Percentiles rank a stretch among this genome's conserved stretches.
These are phyloP conservation scores for Curvularia sp. DNA, from an alignment of 2,329 filamentous ascomycete species.

Conservation along the genomic window DNA sequence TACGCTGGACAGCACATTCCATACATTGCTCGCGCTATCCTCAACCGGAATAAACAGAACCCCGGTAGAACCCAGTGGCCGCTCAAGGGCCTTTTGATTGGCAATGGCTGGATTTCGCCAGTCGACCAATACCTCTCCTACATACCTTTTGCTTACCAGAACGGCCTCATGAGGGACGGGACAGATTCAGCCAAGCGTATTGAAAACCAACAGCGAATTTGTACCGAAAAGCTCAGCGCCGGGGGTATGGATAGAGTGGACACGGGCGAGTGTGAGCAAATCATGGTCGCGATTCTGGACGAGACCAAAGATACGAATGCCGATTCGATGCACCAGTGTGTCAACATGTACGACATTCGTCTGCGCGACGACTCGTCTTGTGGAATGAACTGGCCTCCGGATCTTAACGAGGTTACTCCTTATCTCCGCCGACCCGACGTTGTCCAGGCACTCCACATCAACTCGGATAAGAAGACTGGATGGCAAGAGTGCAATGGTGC, in stretches of 20 bases:
- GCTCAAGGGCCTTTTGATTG: slow-evolving; percentile 85
- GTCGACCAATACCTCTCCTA: slow-evolving; percentile 89
- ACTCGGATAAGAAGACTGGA: slow-evolving; percentile 79
- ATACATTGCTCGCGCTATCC: slow-evolving; percentile 90
- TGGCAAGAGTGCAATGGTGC: slow-evolving; percentile 90
- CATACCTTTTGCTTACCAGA: slow-evolving; percentile 79
- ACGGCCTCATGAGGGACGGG: slow-evolving; percentile 72
- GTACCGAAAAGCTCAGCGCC: slow-evolving; percentile 66
- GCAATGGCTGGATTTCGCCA: slow-evolving; percentile 97
- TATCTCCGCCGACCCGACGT: slow-evolving; percentile 89
- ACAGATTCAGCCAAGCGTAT: slow-evolving; percentile 69
- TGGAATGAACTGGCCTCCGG: slow-evolving; percentile 98
- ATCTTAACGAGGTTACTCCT: slow-evolving; percentile 76
- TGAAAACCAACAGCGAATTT: slow-evolving; percentile 72
- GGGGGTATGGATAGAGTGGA: slow-evolving; percentile 70
- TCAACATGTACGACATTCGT: slow-evolving; percentile 98
- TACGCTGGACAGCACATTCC: slow-evolving; percentile 97
- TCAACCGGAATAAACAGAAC: slow-evolving; percentile 76
- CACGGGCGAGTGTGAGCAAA: slow-evolving; percentile 72
- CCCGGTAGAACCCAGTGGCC: slow-evolving; percentile 69
- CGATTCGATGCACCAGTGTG: slow-evolving; percentile 66
- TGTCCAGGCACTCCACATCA: slow-evolving; percentile 79
- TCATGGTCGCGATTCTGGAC: slow-evolving; percentile 75
- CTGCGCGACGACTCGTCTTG: slow-evolving; percentile 82
- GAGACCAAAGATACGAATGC: slow-evolving; percentile 65